Conservation (phyloP, 139 green algal species). For the Auxenochlorella pyrenoidosa region DNA sequence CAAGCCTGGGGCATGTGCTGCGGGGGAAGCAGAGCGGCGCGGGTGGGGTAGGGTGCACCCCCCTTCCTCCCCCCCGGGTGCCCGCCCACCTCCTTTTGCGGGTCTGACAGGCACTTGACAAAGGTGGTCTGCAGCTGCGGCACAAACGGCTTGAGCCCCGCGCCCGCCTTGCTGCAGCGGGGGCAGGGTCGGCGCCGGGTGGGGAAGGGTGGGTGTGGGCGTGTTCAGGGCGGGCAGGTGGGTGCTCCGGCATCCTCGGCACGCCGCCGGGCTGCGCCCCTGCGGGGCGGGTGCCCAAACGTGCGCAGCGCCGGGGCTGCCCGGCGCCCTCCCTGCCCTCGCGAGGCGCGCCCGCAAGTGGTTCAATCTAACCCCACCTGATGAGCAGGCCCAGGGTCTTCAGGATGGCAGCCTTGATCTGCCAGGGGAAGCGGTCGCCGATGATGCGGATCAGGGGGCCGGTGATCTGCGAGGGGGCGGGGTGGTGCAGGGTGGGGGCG, state of each 20-base stretch:
- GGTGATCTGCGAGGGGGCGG: slow-evolving; percentile 43
- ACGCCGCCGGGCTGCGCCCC: too few relatives aligned
- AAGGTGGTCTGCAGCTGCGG: slow-evolving; percentile 99
- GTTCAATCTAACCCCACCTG: background rate
- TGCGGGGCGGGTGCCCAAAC: too few relatives aligned
- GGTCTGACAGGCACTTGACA: slow-evolving; percentile 95
- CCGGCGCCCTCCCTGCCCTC: too few relatives aligned
- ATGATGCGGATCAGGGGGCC: slow-evolving; percentile 98
- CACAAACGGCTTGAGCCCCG: slow-evolving; percentile 94
- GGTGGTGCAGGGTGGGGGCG: slow-evolving; percentile 39
- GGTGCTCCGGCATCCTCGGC: too few relatives aligned
- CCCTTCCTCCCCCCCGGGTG: too few relatives aligned
- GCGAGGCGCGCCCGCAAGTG: too few relatives aligned
- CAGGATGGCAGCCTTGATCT: slow-evolving; percentile 93
- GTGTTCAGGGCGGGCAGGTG: too few relatives aligned
- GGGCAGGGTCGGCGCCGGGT: background rate
- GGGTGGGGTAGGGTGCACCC: too few relatives aligned
- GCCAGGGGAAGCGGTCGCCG: slow-evolving; percentile 78
- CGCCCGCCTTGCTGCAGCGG: slow-evolving; percentile 74
- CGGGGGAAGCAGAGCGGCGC: too few relatives aligned
- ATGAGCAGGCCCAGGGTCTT: slow-evolving; percentile 89
- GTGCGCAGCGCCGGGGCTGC: too few relatives aligned
- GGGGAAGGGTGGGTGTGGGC: background rate
- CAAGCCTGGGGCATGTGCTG: too few relatives aligned
- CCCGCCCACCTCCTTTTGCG: slow-evolving; percentile 23